Conservation (phyloP, 495 filamentous ascomycete genomes). For the Aspergillus nidulans region DNA sequence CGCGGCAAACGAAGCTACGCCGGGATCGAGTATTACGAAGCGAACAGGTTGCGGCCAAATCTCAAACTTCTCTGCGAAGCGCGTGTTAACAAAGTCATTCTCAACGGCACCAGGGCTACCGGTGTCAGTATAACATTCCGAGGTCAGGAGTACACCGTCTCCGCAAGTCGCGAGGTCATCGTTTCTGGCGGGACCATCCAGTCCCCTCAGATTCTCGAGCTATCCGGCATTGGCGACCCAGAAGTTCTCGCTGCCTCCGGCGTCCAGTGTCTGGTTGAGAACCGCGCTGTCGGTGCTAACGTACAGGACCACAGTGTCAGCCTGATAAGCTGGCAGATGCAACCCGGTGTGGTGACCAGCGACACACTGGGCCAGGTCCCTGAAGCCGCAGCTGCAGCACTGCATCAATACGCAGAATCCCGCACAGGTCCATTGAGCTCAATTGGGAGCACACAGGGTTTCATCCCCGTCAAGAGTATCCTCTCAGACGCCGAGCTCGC, state of each 20-base stretch:
- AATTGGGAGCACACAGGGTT: slow-evolving; percentile 20
- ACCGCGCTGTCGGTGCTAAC: slow-evolving; percentile 41
- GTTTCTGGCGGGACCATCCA: slow-evolving; percentile 48
- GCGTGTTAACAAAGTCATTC: slow-evolving; percentile 22
- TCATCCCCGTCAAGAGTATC: slow-evolving; percentile 20
- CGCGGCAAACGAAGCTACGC: slow-evolving; percentile 51
- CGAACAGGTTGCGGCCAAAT: slow-evolving; percentile 18
- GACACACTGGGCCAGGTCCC: slow-evolving; percentile 29
- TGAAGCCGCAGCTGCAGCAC: slow-evolving; percentile 19
- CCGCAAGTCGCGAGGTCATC: slow-evolving; percentile 50
- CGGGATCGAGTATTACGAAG: slow-evolving; percentile 30
- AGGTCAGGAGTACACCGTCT: slow-evolving; percentile 35
- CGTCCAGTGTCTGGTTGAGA: slow-evolving; percentile 34
- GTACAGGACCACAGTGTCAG: slow-evolving; percentile 41
- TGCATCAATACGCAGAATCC: slow-evolving; percentile 18
- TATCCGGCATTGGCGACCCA: slow-evolving; percentile 51
- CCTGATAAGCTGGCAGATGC: slow-evolving; percentile 20
- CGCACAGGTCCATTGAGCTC: slow-evolving; percentile 14
- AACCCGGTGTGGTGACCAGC: slow-evolving; percentile 29
- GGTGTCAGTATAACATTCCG: slow-evolving; percentile 33
- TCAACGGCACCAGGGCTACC: slow-evolving; percentile 22
- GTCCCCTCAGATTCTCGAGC: slow-evolving; percentile 52
- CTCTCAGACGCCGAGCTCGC: slow-evolving; percentile 21
- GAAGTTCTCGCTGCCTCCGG: slow-evolving; percentile 25
- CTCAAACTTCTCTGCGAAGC: slow-evolving; percentile 31